A percentile compares a stretch with the other conserved stretches of the same genome.
Evolutionary conservation across 164 flowering plant species (phyloP).

Genomic region (Umbellularia californica): DNA sequence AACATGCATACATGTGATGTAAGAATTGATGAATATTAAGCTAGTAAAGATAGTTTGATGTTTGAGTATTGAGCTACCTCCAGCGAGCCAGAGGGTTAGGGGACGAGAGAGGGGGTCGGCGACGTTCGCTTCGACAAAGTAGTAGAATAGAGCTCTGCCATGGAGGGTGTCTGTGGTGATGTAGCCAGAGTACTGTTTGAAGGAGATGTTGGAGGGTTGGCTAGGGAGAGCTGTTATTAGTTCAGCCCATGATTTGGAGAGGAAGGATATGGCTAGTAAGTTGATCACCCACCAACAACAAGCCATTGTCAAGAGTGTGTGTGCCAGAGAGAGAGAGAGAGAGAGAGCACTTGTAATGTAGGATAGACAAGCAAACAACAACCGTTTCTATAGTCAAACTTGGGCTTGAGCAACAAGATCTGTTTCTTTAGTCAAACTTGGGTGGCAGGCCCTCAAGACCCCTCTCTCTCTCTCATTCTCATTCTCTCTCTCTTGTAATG

Average conservation of each 20-base stretch:
- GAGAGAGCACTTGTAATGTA: no score
- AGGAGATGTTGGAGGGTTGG: constrained; percentile 28
- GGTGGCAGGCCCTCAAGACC: no score
- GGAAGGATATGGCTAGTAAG: not conserved
- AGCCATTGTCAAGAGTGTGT: not conserved
- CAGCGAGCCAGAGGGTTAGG: constrained; percentile 45
- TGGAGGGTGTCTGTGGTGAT: constrained; percentile 30
- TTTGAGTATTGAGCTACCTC: constrained; percentile 12
- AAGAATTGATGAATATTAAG: not conserved
- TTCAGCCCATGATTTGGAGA: constrained; percentile 13
- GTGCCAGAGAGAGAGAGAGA: no score
- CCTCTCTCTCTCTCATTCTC: no score
- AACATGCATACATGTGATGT: not conserved
- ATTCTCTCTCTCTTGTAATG: no score
- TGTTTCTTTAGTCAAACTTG: no score
- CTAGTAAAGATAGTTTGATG: not conserved
- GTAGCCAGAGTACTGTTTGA: constrained; percentile 38
- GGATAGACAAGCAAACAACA: no score
- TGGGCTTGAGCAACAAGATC: no score
- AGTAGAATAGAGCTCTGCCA: constrained; percentile 42
- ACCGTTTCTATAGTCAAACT: no score
- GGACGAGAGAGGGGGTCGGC: constrained; percentile 31
- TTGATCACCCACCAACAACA: not conserved
- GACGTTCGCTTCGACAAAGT: constrained; percentile 38
- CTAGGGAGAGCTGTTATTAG: constrained; percentile 31